phyloP scores from a whole-genome alignment of 306 rosid species.

The Carpinus viminea region DNA sequence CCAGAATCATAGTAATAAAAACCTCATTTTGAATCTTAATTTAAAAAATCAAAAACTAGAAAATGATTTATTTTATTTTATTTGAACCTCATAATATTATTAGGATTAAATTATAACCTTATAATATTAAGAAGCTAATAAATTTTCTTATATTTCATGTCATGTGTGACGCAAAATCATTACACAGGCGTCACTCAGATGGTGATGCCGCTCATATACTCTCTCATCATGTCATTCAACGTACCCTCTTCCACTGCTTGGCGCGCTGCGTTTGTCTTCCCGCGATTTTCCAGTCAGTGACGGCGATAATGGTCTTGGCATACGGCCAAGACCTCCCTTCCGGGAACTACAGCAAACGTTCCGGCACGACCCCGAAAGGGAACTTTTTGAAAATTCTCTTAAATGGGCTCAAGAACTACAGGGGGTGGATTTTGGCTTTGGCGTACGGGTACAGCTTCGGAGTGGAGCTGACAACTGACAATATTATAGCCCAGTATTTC shows the following conservation, averaged over 20 bases:
- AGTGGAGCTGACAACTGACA: constrained; percentile 58
- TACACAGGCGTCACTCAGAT: constrained; percentile 46
- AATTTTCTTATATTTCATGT: no score
- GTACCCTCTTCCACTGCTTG: constrained; percentile 49
- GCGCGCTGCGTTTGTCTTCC: constrained; percentile 49
- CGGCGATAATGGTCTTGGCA: constrained; percentile 41
- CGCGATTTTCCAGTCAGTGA: constrained; percentile 37
- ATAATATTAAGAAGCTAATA: no score
- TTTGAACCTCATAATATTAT: no score
- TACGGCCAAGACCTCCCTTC: constrained; percentile 51
- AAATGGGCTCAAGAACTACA: constrained; percentile 44
- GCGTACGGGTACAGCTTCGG: constrained; percentile 46
- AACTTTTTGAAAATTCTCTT: constrained; percentile 1
- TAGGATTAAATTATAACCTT: no score
- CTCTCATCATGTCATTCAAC: constrained; percentile 28
- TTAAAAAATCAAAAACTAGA: no score
- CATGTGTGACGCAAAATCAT: no score
- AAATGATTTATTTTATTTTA: no score
- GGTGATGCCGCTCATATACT: constrained; percentile 54
- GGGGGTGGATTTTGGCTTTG: constrained; percentile 56
- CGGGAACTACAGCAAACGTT: constrained; percentile 6
- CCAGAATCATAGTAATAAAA: no score
- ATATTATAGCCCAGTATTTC: constrained; percentile 52
- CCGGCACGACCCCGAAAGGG: constrained; percentile 1
- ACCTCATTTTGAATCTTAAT: no score